A percentile compares a stretch with the other conserved stretches of the same genome.
These are phyloP conservation scores for Phytophthora pistaciae DNA, from an alignment of 352 stramenopile species.

Conservation along the genomic window DNA sequence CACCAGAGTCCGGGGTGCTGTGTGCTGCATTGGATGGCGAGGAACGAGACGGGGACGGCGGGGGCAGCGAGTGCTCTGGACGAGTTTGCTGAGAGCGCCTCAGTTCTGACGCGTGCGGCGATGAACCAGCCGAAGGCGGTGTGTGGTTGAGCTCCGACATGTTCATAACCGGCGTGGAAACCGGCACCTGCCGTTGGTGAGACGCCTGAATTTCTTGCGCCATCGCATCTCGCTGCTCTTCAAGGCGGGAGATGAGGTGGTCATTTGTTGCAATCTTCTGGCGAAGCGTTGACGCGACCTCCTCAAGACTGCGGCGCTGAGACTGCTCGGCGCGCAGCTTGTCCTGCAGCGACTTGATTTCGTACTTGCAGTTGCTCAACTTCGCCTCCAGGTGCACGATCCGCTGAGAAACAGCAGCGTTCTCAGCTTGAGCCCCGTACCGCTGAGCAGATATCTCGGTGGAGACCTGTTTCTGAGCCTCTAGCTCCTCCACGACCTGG, in stretches of 20 bases:
- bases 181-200: conserved; percentile 54
- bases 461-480: conserved; percentile 73
- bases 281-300: conserved; percentile 67
- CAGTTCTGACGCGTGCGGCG: conserved; percentile 14
- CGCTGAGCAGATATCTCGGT: conserved; percentile 84
- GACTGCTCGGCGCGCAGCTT: conserved; percentile 65
- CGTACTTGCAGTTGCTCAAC: conserved; percentile 74
- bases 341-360: conserved; percentile 67
- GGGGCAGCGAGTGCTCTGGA: conserved; percentile 23
- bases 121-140: conserved; percentile 28
- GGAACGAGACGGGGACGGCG: conserved; percentile 25
- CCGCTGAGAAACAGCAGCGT: conserved; percentile 74
- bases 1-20: conserved; percentile 38
- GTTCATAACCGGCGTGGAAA: conserved; percentile 60
- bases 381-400: conserved; percentile 85
- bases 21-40: conserved; percentile 30
- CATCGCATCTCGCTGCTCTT: conserved; percentile 82
- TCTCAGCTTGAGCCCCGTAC: conserved; percentile 80
- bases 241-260: conserved; percentile 61
- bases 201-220: conserved; percentile 74
- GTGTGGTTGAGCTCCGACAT: conserved; percentile 68
- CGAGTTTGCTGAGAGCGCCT: not conserved
- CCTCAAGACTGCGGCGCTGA: conserved; percentile 69
- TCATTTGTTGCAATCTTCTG: conserved; percentile 77
- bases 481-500: conserved; percentile 51